These are phyloP conservation scores for Penicillium herquei DNA, from an alignment of 495 filamentous ascomycete species.

Conservation along the genomic window DNA sequence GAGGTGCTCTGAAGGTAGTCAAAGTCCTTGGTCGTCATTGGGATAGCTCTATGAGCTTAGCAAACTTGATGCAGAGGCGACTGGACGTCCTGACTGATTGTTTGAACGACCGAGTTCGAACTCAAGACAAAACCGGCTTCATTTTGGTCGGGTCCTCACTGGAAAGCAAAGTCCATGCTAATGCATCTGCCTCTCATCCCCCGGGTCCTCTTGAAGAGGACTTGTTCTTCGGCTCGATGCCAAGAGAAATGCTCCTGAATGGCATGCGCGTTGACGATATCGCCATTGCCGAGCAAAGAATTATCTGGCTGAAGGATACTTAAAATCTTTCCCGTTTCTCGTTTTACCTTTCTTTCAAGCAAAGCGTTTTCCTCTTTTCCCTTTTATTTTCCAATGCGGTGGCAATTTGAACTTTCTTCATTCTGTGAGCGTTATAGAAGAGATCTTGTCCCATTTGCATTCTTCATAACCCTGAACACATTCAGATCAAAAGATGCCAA, in stretches of 20 bases:
- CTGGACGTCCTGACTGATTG: constrained; percentile 29
- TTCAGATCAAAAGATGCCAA: background rate
- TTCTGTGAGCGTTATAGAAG: constrained; percentile 1
- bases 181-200: constrained; percentile 13
- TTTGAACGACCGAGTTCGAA: constrained; percentile 20
- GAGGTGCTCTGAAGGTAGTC: constrained; percentile 39
- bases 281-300: constrained; percentile 19
- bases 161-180: constrained; percentile 30
- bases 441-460: background rate
- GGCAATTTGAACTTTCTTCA: background rate
- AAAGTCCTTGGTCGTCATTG: constrained; percentile 34
- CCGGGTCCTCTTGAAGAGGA: constrained; percentile 27
- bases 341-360: constrained; percentile 1
- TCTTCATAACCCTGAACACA: background rate
- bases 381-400: background rate
- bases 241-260: constrained; percentile 30
- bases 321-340: constrained; percentile 8
- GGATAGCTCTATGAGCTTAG: constrained; percentile 30
- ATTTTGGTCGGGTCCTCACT: constrained; percentile 30
- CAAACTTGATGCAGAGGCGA: constrained; percentile 28
- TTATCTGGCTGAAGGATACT: constrained; percentile 31
- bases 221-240: constrained; percentile 35
- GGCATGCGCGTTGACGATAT: constrained; percentile 32
- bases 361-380: constrained; percentile 1
- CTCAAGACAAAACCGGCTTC: constrained; percentile 34